Evolutionary conservation across 2,329 filamentous ascomycete genomes (phyloP).

Genomic region (Blumeria graminis): DNA sequence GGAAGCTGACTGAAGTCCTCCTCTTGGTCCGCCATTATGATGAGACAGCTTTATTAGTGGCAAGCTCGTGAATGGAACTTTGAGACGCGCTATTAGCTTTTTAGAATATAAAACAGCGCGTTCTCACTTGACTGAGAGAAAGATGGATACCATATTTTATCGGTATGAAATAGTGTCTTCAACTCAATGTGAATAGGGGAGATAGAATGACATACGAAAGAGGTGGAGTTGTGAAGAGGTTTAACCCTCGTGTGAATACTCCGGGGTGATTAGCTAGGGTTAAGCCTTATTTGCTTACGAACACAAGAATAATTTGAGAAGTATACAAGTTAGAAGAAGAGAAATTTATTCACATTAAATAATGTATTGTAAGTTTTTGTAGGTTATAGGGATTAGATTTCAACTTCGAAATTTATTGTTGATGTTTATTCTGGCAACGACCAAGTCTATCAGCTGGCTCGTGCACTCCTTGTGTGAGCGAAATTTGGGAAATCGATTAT

Average conservation of each 20-base stretch:
- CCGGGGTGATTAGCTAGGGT: too few relatives aligned
- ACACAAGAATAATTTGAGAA: too few relatives aligned
- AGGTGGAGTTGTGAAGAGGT: too few relatives aligned
- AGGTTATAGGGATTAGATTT: too few relatives aligned
- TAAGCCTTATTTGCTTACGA: too few relatives aligned
- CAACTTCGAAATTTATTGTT: neutral
- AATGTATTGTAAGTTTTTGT: too few relatives aligned
- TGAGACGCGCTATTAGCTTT: conserved; percentile 12
- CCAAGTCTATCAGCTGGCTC: neutral
- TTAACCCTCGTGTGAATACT: too few relatives aligned
- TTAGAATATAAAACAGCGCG: neutral
- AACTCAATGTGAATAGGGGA: too few relatives aligned
- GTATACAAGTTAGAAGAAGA: too few relatives aligned
- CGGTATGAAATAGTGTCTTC: too few relatives aligned
- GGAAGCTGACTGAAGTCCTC: conserved; percentile 65
- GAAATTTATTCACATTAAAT: too few relatives aligned
- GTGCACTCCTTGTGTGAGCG: neutral
- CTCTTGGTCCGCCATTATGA: conserved; percentile 52
- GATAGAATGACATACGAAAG: too few relatives aligned
- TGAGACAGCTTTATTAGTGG: conserved; percentile 3
- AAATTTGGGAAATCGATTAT: neutral
- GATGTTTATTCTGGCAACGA: neutral
- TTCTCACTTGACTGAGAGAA: neutral
- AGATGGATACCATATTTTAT: neutral
- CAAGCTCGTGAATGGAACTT: conserved; percentile 5